Base-by-base conservation (phyloP, 83 land plant species). In the Picea abies region DNA sequence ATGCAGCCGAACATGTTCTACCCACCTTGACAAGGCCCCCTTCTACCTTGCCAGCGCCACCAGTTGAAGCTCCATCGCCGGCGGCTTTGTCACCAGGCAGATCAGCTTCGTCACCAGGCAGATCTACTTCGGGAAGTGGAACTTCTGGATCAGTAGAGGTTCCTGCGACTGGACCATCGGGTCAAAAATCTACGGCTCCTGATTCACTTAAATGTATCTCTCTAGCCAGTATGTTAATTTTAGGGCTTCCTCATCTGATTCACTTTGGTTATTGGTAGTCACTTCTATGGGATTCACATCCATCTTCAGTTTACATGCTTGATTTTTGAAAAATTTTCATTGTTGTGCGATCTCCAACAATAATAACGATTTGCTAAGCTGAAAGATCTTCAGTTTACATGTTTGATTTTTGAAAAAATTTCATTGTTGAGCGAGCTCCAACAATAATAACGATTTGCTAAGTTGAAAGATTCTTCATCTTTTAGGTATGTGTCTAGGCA, bases 81-180 rank as follows among this genome's bases (percentile, higher is more conserved):
- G 25, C 68, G n/a, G 79, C 12, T 22, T 39, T 14, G 12, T 23
- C 79, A 41, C 63, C 60, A 12, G 25, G 12, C 52, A 19, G 17
- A 17, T 25, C 79, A 25, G 5, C 23, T 22, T 52, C 61, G 4
- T 5, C 78, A 22, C 63, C 60, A 12, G 25, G 12, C 52, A 19
- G 17, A 17, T 25, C 79, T 56, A 14, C 23, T 22, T 52, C 79
- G 4, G 32, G 67, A 80, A 44, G 14, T 52, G 56, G 56, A 52
- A 11, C 56, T 52, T 52, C 56, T 52, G 56, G 56, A 52, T 52
- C 14, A 52, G 56, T 52, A 52, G 56, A 52, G 56, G 87, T 90
- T 25, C 91, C 93, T 5, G 80, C 88, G 60, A 81, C 60, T 81
- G 88, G 90, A 16, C 90, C 93, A 44, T 65, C 78, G 63, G 93